Evolutionary conservation across 2,329 filamentous ascomycete genomes (phyloP), one percentile per base, ranked within the genome.

Genomic region (Pseudocercospora fijiensis): DNA sequence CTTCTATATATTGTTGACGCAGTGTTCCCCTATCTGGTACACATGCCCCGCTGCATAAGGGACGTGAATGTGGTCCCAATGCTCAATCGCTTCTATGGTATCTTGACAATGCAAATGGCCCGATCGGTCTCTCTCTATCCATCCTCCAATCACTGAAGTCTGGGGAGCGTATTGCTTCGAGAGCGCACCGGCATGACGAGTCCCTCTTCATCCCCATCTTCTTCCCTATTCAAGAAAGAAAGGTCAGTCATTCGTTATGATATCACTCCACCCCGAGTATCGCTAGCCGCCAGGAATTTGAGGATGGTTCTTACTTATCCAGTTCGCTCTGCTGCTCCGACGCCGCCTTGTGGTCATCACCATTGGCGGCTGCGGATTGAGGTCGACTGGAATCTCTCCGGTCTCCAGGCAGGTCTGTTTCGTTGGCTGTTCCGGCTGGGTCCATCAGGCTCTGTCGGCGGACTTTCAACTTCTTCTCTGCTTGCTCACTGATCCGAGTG

Each of bases 401-500:
- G 57, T 53, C 66, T 58, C 62, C 65, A 58, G 61, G 41, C 20
- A 28, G 22, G 20, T 60, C 49, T 18, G 51, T 52, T 33, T 33
- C 60, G 16, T 57, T 51, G 45, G 59, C 57, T 8, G 45, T 59
- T 53, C 64, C 62, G n/a, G 61, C 58, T 20, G 63, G 57, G 26
- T 67, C 65, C 53, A 65, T 49, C 43, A 56, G 45, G 41, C 63
- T 67, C 33, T 73, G 71, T 20, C 70, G 66, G 28, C 72, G 70
- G 8, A 80, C 73, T 64, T 77, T 78, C 60, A 84, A 69, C 70
- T 83, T 83, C 75, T 80, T 79, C 71, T 83, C 81, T 9, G 80
- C 78, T 51, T 81, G 79, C 62, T 79, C 78, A 18, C 84, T 85
- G 69, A 88, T 86, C 65, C 83, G 81, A 7, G 80, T 86, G 68